Conservation (phyloP, 495 filamentous ascomycete species). For the Hypoxylon lienhwacheense region DNA sequence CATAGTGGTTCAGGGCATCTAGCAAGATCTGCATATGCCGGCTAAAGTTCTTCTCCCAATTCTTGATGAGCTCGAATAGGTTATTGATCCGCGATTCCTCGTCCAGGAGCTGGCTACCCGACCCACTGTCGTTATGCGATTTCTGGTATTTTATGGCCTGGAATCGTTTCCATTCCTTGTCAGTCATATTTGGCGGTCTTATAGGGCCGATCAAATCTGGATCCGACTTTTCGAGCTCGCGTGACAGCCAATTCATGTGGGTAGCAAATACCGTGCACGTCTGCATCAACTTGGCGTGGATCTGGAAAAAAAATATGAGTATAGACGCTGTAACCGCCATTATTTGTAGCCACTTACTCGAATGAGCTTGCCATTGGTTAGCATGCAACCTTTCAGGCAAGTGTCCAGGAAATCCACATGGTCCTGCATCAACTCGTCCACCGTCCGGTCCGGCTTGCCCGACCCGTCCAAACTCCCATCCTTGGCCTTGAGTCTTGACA, state of each 20-base stretch:
- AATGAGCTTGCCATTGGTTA: constrained; percentile 91
- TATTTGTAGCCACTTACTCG: constrained; percentile 60
- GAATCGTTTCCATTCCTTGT: constrained; percentile 55
- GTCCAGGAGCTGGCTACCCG: constrained; percentile 37
- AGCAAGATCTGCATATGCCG: constrained; percentile 87
- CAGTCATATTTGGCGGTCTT: constrained; percentile 55
- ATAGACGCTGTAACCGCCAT: constrained; percentile 5
- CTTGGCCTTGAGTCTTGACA: constrained; percentile 73
- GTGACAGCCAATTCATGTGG: constrained; percentile 77
- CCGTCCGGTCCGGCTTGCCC: constrained; percentile 71
- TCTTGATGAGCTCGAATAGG: constrained; percentile 77
- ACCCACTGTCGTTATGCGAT: constrained; percentile 27
- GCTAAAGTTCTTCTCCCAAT: constrained; percentile 91
- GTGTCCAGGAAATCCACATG: constrained; percentile 98
- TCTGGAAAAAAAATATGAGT: constrained; percentile 55
- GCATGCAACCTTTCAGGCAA: constrained; percentile 97
- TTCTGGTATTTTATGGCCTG: constrained; percentile 44
- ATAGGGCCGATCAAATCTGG: constrained; percentile 63
- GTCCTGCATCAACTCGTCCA: constrained; percentile 98
- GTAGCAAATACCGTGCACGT: constrained; percentile 90
- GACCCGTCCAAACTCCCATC: constrained; percentile 52
- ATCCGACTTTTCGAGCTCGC: constrained; percentile 76
- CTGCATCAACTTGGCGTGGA: constrained; percentile 91
- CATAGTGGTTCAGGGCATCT: constrained; percentile 93
- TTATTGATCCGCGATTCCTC: constrained; percentile 72